Evolutionary conservation across 2,329 filamentous ascomycete species (phyloP), one percentile per base, ranked within the genome.

Genomic region (Coleophoma crateriformis): DNA sequence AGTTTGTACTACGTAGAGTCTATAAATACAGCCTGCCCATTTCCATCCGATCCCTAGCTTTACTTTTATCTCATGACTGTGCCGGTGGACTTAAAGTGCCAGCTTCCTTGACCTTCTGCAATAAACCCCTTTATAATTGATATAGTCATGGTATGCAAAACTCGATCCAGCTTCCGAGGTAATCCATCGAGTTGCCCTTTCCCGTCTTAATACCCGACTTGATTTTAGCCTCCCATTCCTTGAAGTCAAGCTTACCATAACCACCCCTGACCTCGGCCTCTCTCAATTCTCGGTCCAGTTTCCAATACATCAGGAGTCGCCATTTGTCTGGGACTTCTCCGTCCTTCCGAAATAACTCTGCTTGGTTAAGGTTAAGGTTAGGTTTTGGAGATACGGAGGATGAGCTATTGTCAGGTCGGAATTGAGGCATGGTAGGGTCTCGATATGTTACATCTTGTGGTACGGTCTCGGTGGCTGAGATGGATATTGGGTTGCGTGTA

Each of bases 101-200:
- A 27, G 27, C 27, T 27, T 27, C 8, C 27, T 27, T 4, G 8
- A 4, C 7, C 8, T 27, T 27, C 27, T 27, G 27, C 27, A 27
- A 27, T 7, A 27, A 27, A 7, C 6, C 8, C 27, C 8, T 27
- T 27, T 27, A 27, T 10, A 27, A 27, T 4, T 27, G 27, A 27
- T 27, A 27, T 27, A 27, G 39, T 57, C 43, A 65, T 20, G 81
- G 82, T 57, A 86, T 84, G 65, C 82, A 86, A 64, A 85, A 84
- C 64, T 96, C 91, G 67, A 96, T 88, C 92, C 92, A 97, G 60
- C 82, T 88, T 52, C 88, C 88, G 43, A 96, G 75, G 67, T 96
- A 92, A 58, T 88, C 87, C 53, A 91, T 75, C 47, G 85, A 71
- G 62, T 82, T 81, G 13, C 76, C 78, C 27, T 73, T 70, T 20